Evolutionary conservation across 2,329 filamentous ascomycete species (phyloP).

Genomic region (Clonostachys byssicola): DNA sequence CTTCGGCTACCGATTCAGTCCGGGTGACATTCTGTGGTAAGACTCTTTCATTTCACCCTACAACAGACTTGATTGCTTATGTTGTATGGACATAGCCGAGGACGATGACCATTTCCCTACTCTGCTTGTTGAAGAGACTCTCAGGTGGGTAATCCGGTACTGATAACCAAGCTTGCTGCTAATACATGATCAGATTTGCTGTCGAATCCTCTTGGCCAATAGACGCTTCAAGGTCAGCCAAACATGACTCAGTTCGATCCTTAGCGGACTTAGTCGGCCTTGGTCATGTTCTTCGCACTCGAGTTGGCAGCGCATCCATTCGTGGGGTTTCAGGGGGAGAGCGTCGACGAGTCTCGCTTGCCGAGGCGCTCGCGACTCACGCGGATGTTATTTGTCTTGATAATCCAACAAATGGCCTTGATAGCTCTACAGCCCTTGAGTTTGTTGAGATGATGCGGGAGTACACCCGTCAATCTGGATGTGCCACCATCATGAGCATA

Average conservation of each 20-base stretch:
- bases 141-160: no score
- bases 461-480: no score
- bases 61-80: conserved; percentile 33
- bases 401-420: conserved; percentile 64
- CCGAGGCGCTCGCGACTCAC: conserved; percentile 50
- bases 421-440: conserved; percentile 65
- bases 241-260: no score
- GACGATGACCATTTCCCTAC: conserved; percentile 59
- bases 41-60: conserved; percentile 11
- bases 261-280: no score
- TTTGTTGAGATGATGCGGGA: conserved; percentile 48
- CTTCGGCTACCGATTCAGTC: no score
- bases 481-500: no score
- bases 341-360: conserved; percentile 67
- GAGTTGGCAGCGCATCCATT: conserved; percentile 61
- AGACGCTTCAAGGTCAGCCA: no score
- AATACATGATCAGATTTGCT: no score
- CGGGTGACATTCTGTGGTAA: conserved; percentile 28
- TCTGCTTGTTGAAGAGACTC: conserved; percentile 56
- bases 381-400: conserved; percentile 52
- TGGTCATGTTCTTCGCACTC: conserved; percentile 52
- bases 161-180: no score
- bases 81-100: conserved; percentile 60
- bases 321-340: conserved; percentile 55
- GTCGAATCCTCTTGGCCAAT: no score